phyloP scores from a whole-genome alignment of 2,329 filamentous ascomycete species.

The Exophiala bonariae region DNA sequence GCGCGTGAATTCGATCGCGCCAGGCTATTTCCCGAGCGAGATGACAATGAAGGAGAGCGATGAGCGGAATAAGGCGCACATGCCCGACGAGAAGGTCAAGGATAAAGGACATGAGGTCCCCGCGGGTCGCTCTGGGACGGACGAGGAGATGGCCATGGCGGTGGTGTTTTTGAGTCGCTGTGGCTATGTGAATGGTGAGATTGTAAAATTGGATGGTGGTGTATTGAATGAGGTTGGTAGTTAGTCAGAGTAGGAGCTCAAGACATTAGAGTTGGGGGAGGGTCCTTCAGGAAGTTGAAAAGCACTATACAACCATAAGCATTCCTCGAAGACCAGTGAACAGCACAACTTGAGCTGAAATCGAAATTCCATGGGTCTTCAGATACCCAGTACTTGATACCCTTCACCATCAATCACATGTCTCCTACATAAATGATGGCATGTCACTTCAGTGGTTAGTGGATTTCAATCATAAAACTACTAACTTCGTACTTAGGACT shows the following conservation, averaged over 20 bases:
- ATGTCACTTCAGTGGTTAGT: too few relatives aligned
- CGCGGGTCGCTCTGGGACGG: slow-evolving; percentile 58
- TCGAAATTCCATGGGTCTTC: too few relatives aligned
- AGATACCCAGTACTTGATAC: too few relatives aligned
- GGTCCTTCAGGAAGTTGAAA: neutral
- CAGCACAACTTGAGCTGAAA: too few relatives aligned
- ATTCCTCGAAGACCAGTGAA: too few relatives aligned
- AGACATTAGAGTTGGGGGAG: neutral
- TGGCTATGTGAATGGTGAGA: slow-evolving; percentile 49
- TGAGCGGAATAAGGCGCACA: slow-evolving; percentile 56
- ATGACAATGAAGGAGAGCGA: slow-evolving; percentile 60
- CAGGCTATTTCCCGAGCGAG: slow-evolving; percentile 68
- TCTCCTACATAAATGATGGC: too few relatives aligned
- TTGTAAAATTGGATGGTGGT: slow-evolving; percentile 48
- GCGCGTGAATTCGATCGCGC: slow-evolving; percentile 67
- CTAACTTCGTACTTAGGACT: too few relatives aligned
- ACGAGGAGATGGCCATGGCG: slow-evolving; percentile 66
- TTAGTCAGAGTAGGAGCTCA: too few relatives aligned
- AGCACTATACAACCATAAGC: too few relatives aligned
- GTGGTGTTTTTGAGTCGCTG: slow-evolving; percentile 52
- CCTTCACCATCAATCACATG: too few relatives aligned
- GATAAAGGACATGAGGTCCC: slow-evolving; percentile 43
- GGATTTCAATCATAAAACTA: too few relatives aligned
- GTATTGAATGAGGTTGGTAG: slow-evolving; percentile 36
- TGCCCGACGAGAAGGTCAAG: slow-evolving; percentile 34